Conservation (phyloP, 1,284 basidiomycete species). For the Boletus semigastroideus region DNA sequence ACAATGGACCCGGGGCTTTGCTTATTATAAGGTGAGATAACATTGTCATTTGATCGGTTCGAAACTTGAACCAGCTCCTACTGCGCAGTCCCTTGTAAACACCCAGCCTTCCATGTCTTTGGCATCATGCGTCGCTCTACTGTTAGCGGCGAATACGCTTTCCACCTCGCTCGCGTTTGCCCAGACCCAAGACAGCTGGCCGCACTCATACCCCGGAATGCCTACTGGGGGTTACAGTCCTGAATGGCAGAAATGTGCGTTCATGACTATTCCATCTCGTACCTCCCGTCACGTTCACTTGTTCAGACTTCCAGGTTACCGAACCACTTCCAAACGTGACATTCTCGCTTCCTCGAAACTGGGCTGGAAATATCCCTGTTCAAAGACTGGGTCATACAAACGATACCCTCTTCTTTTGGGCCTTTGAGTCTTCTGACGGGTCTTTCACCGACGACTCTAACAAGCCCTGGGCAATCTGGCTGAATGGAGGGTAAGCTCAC, state of each 20-base stretch:
- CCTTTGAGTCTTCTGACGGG: background rate
- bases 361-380: background rate
- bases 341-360: background rate
- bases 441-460: background rate
- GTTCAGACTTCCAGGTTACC: background rate
- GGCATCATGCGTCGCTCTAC: background rate
- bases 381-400: background rate
- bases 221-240: background rate
- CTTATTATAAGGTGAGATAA: no score
- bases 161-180: background rate
- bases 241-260: background rate
- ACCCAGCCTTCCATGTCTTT: no score
- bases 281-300: background rate
- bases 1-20: no score
- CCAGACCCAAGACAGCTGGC: slow-evolving; percentile 12
- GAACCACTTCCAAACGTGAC: background rate
- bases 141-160: slow-evolving; percentile 1
- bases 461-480: background rate
- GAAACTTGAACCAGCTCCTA: no score
- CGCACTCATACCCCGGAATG: background rate
- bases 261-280: background rate
- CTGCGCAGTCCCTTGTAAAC: no score
- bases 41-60: no score
- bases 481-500: background rate
- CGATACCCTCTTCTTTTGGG: background rate